Base-by-base conservation (phyloP, 1,284 basidiomycete species). In the Cronartium quercuum region DNA sequence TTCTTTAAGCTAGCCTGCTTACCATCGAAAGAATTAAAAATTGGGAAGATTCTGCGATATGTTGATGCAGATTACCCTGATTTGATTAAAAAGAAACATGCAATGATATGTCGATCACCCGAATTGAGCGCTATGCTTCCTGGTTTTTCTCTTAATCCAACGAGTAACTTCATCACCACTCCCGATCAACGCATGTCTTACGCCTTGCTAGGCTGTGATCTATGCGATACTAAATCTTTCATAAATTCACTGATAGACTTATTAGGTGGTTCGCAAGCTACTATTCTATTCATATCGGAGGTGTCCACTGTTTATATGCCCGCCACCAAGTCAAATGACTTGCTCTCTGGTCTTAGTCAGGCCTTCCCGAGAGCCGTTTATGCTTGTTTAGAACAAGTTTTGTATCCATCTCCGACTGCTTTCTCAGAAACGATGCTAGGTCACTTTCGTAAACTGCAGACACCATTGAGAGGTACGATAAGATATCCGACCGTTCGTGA, bases 241-340 rank as follows among this genome's bases (percentile, higher is more conserved):
- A 51, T 75, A 7, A 13, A 44, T 4, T 47, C 58, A 24, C 40
- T 75, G 3, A 38, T 61, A 7, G 15, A 55, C 3, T 67, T 68
- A 40, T 29, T 75, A 18, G 42, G 44, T 29, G 29, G 37, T n/a
- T 57, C 24, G 12, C 15, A 51, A 13, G 24, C 47, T 42, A 64
- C 21, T n/a, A 67, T 75, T 42, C 38, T 75, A 37, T 75, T 75
- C 29, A n/a, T 75, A 15, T 75, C 71, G 4, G 71, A 75, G 42
- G 71, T 75, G 12, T 66, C 71, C 40, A 75, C 65, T 7, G 71
- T 75, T 40, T 75, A 75, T 41, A 75, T 75, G 71, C 71, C 71
- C 0, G 6, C 34, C 41, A 42, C 35, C 9, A 75, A 75, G 35
- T 75, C 71, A 0, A 58, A 75, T 47, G 29, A 66, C n/a, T 65